Conservation (phyloP, 129 eudicot species). For the Artemisia tridentata region DNA sequence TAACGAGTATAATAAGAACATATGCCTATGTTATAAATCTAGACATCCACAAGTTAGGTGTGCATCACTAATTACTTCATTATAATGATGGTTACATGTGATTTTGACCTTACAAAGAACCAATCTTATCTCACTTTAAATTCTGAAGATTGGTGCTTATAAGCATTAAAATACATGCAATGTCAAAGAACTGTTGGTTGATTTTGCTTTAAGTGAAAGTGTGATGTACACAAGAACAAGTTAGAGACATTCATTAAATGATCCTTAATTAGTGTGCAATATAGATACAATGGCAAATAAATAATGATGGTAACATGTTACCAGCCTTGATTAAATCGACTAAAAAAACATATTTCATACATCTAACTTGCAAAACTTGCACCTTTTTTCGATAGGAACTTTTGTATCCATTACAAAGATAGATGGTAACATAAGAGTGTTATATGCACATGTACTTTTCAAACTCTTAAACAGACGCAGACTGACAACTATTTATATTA, state of each 20-base stretch:
- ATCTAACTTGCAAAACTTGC: conserved; percentile 12
- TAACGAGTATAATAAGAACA: conserved; percentile 20
- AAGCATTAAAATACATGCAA: conserved; percentile 25
- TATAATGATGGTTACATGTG: conserved; percentile 31
- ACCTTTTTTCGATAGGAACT: not conserved
- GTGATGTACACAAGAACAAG: conserved; percentile 37
- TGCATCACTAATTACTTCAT: conserved; percentile 19
- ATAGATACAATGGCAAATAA: conserved; percentile 21
- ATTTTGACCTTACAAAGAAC: conserved; percentile 29
- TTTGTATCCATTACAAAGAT: not conserved
- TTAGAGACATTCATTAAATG: conserved; percentile 28
- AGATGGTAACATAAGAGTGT: conserved; percentile 12
- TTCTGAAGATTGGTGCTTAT: conserved; percentile 22
- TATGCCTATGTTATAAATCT: conserved; percentile 19
- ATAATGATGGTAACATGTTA: conserved; percentile 28
- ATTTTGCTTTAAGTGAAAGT: conserved; percentile 29
- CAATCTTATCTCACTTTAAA: conserved; percentile 22
- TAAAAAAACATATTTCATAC: not conserved
- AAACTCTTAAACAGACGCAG: conserved; percentile 20
- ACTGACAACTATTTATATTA: conserved; percentile 25
- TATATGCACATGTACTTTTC: conserved; percentile 26
- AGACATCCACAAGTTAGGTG: conserved; percentile 22
- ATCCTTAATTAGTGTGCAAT: conserved; percentile 28
- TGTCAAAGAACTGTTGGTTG: conserved; percentile 31
- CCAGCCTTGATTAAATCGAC: conserved; percentile 8